A percentile compares a stretch with the other conserved stretches of the same genome.
These are phyloP conservation scores for Penicillium brasilianum DNA, from an alignment of 2,329 filamentous ascomycete species.

Conservation along the genomic window DNA sequence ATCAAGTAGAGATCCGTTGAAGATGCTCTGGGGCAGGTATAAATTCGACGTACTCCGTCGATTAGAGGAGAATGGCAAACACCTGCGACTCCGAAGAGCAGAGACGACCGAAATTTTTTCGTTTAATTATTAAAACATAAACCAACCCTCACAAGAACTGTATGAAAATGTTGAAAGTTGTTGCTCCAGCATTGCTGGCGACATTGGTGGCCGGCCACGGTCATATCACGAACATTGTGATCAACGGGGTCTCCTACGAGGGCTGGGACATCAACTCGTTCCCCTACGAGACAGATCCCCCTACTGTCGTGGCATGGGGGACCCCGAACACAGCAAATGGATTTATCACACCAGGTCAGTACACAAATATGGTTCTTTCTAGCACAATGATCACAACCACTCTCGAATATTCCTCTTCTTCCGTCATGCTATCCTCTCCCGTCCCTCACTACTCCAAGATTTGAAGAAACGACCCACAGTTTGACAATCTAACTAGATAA, in stretches of 20 bases:
- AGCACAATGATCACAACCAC: too few species aligned
- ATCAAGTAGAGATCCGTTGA: neutral
- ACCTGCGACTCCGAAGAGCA: too few species aligned
- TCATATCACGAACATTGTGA: constrained; percentile 45
- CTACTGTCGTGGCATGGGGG: constrained; percentile 59
- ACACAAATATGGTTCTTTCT: neutral
- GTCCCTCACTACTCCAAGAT: too few species aligned
- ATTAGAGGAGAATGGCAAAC: neutral
- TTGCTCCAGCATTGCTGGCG: constrained; percentile 36
- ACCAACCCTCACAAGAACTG: neutral
- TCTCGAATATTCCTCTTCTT: too few species aligned
- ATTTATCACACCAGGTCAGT: constrained; percentile 51
- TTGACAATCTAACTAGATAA: constrained; percentile 27
- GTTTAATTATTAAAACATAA: too few species aligned
- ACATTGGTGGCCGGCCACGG: constrained; percentile 39
- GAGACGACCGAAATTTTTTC: neutral
- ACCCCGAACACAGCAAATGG: constrained; percentile 58
- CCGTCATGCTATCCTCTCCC: too few species aligned
- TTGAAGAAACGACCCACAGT: too few species aligned
- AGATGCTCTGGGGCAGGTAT: neutral
- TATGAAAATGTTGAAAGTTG: constrained; percentile 9
- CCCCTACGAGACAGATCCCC: constrained; percentile 40
- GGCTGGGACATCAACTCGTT: constrained; percentile 46
- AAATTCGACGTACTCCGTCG: neutral
- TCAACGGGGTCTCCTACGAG: constrained; percentile 40